Evolutionary conservation across 257 asterid species (phyloP).

Genomic region (Salvia miltiorrhiza): DNA sequence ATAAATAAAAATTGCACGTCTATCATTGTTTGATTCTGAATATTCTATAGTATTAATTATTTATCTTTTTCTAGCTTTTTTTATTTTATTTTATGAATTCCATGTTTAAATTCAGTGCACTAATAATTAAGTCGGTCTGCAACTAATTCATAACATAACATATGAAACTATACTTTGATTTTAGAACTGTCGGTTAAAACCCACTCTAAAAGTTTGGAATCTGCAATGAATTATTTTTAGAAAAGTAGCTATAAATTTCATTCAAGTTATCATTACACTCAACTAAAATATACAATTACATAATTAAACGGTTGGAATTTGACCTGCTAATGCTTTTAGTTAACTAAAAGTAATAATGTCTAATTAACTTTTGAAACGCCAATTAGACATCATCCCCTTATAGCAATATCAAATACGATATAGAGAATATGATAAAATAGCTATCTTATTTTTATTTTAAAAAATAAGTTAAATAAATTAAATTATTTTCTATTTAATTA

Average conservation of each 20-base stretch:
- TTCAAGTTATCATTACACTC: constrained; percentile 19
- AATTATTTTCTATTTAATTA: too few relatives aligned
- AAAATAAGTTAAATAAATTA: too few relatives aligned
- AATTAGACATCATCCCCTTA: constrained; percentile 14
- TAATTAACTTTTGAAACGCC: constrained; percentile 1
- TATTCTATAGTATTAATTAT: too few relatives aligned
- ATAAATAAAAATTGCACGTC: too few relatives aligned
- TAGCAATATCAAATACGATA: background rate
- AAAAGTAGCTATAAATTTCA: background rate
- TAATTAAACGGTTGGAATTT: constrained; percentile 27
- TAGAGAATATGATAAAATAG: too few relatives aligned
- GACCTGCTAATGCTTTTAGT: constrained; percentile 17
- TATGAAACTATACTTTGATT: background rate
- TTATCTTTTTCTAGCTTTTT: too few relatives aligned
- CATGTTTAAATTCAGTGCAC: too few relatives aligned
- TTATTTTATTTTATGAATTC: too few relatives aligned
- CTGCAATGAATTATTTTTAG: background rate
- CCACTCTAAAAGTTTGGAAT: background rate
- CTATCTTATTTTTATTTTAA: too few relatives aligned
- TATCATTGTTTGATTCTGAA: too few relatives aligned
- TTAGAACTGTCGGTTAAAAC: background rate
- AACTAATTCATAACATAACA: background rate
- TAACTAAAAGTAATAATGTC: constrained; percentile 2
- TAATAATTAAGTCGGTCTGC: background rate
- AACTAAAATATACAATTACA: constrained; percentile 7